Evolutionary conservation across 2,329 filamentous ascomycete genomes (phyloP), one percentile per base, ranked within the genome.

Genomic region (Hypoxylon sp.): DNA sequence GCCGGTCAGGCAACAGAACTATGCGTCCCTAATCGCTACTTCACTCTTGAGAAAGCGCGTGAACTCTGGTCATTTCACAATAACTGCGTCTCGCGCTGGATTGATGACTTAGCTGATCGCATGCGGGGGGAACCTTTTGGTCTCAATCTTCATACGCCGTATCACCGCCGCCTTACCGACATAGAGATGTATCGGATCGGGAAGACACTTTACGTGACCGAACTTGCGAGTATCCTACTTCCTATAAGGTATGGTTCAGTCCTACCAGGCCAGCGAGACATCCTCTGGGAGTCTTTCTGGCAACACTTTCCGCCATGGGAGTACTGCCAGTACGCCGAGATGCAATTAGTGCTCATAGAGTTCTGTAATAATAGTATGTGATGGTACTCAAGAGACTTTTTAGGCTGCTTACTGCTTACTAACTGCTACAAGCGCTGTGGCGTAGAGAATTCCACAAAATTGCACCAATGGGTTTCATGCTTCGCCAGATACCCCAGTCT

Each of bases 241-340:
- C 59, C 59, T n/a, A n/a, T 45, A 2, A 51, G 29, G 32, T 41
- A 25, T 19, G 12, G 16, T 3, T 9, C 5, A 34, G 14, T 27
- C 14, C 12, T 16, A 19, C 23, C 6, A 30, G 25, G 7, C 14
- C 3, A 19, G 2, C 21, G 7, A 30, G 43, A 55, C 25, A 2
- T 19, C n/a, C 25, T 45, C 11, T 61, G 30, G 43, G 19, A 43
- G 12, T 9, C 1, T 2, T 61, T 61, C 16, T 61, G 59, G 59
- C 11, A 3, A 6, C 48, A 37, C 30, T 61, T 61, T 39, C 43
- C 59, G 12, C 51, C 59, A 1, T 55, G 51, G 50, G 59, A 61
- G 14, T 55, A 50, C 37, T 50, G 30, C 32, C 51, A 55, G 14
- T 55, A 50, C 25, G 2, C 30, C 2, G 51, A 61, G 16, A 47